A percentile compares a stretch with the other conserved stretches of the same genome.
These are phyloP conservation scores for Trametes hirsuta DNA, from an alignment of 1,284 basidiomycete genomes.

Conservation along the genomic window DNA sequence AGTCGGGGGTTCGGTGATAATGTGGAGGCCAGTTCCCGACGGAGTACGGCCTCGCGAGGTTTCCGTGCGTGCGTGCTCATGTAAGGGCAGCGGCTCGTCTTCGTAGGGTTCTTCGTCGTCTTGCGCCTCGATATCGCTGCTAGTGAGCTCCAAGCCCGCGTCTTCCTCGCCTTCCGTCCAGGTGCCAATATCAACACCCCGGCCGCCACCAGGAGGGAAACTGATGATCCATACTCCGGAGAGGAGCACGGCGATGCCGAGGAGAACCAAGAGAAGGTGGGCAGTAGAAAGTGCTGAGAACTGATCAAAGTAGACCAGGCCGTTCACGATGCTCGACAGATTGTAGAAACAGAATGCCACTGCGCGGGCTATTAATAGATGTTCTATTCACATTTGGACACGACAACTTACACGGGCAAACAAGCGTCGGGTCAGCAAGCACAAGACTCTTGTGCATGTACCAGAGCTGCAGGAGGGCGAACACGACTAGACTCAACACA, in stretches of 20 bases:
- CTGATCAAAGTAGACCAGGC: conserved; percentile 92
- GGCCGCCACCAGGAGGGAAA: conserved; percentile 59
- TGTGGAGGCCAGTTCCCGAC: conserved; percentile 18
- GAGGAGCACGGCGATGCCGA: conserved; percentile 84
- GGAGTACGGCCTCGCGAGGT: conserved; percentile 11
- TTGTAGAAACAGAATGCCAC: conserved; percentile 98
- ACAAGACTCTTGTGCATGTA: conserved; percentile 92
- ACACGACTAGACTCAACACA: conserved; percentile 68
- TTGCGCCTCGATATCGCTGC: conserved; percentile 23
- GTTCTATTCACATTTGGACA: neutral
- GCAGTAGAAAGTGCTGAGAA: conserved; percentile 71
- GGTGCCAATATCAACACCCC: conserved; percentile 53
- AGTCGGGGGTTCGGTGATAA: conserved; percentile 21
- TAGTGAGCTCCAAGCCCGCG: conserved; percentile 27
- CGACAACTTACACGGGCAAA: conserved; percentile 78
- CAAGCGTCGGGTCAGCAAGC: conserved; percentile 85
- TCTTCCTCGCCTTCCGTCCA: conserved; percentile 50
- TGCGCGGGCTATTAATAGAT: conserved; percentile 32
- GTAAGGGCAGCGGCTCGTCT: conserved; percentile 37
- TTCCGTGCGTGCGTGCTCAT: conserved; percentile 10
- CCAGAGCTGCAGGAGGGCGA: conserved; percentile 84
- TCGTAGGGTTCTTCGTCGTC: conserved; percentile 34
- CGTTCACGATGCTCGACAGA: conserved; percentile 86
- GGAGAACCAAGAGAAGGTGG: conserved; percentile 74
- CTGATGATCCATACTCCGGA: conserved; percentile 91